These are phyloP conservation scores for Podospora pseudocomata DNA, from an alignment of 495 filamentous ascomycete genomes.

Conservation along the genomic window DNA sequence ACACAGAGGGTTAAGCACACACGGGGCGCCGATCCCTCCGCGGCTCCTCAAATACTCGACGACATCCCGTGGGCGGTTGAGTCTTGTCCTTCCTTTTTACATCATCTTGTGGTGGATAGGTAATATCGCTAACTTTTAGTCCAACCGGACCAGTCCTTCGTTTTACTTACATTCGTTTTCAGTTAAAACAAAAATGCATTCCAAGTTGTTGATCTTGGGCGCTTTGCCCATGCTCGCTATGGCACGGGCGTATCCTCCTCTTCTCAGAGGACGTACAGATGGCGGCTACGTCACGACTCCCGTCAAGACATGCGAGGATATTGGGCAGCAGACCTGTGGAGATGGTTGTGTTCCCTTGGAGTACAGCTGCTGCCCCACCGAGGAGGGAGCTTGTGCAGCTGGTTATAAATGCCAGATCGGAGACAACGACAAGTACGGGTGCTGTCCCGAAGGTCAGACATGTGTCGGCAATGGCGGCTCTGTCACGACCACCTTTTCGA, in stretches of 20 bases:
- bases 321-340: conserved; percentile 10
- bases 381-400: conserved; percentile 2
- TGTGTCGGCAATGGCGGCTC: conserved; percentile 13
- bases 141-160: background rate
- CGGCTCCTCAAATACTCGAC: background rate
- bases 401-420: background rate
- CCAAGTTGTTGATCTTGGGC: background rate
- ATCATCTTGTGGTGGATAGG: background rate
- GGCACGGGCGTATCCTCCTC: background rate
- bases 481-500: background rate
- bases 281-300: background rate
- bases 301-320: conserved; percentile 4
- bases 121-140: background rate
- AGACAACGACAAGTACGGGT: conserved; percentile 9
- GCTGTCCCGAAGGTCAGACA: conserved; percentile 7
- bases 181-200: background rate
- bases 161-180: background rate
- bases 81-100: background rate
- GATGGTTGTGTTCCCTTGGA: conserved; percentile 8
- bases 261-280: background rate
- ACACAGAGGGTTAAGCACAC: background rate
- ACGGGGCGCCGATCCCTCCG: background rate
- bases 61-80: background rate
- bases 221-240: background rate
- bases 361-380: conserved; percentile 7